Evolutionary conservation across 1,284 basidiomycete genomes (phyloP), one percentile per base, ranked within the genome.

Genomic region (Pseudozyma flocculosa): DNA sequence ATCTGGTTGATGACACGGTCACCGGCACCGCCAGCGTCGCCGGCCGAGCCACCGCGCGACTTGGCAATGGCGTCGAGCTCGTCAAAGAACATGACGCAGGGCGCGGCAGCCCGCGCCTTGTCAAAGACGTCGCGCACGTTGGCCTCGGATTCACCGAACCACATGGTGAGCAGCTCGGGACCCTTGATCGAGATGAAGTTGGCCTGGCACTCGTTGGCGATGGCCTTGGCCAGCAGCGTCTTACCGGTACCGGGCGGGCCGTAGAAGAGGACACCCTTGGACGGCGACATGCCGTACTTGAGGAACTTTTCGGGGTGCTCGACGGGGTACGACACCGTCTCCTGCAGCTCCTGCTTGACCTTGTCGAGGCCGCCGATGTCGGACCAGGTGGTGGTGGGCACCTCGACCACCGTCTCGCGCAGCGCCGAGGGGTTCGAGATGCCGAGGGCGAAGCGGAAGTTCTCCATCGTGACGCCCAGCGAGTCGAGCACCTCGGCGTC

Each of bases 251-350:
- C 92, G 62, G 92, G 92, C 73, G 92, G 92, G 44, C 92, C 92
- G 79, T 94, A 92, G 84, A 97, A 96, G 75, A 94, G 82, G 44
- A 97, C 93, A 85, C 93, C 95, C 84, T 97, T 97, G 37, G 92
- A 95, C 4, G 95, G 94, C 37, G 92, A 92, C 90, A 98, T 95
- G 67, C 95, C 95, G 75, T 98, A 98, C 83, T 98, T 98, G 87
- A 97, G 85, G 90, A 98, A 98, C 83, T 97, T 97, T 80, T 98
- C 95, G 61, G 95, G 95, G 79, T 98, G 95, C 81, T 98, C 95
- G 80, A 98, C 94, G 49, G 95, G 95, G 83, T 97, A 98, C 77
- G 96, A 93, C 1, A 99, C 94, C 11, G 95, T 98, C 82, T 98
- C 95, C 80, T 98, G 95, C 43, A 99, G 84, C 82, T 99, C 94